Percentiles rank a stretch among this genome's conserved stretches.
These are phyloP conservation scores for Gossypium laxum DNA, from an alignment of 441 rosid genomes.

Conservation along the genomic window DNA sequence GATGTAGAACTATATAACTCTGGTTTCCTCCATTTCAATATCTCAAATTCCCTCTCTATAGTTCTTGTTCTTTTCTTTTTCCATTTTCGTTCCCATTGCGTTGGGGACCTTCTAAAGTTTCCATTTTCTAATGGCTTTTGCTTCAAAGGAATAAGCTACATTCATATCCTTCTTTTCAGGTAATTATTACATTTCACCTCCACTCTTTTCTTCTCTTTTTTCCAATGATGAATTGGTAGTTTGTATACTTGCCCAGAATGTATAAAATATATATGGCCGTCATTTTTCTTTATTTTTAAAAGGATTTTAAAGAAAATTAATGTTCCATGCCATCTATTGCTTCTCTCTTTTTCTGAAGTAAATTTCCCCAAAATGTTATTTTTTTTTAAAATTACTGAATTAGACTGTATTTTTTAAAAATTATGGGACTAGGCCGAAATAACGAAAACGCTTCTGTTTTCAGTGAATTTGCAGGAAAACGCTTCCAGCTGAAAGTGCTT, in stretches of 20 bases:
- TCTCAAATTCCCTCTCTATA: neutral
- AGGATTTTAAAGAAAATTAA: neutral
- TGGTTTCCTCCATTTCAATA: neutral
- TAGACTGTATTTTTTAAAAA: too few species aligned
- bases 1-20: too few species aligned
- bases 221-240: too few species aligned
- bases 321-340: neutral
- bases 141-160: slow-evolving; percentile 45
- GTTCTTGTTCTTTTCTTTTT: neutral
- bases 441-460: too few species aligned
- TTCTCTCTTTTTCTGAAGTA: neutral
- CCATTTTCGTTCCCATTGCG: neutral
- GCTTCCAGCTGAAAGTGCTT: too few species aligned
- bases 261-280: too few species aligned
- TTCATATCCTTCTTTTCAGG: slow-evolving; percentile 74
- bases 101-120: neutral
- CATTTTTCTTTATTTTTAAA: too few species aligned
- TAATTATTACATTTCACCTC: slow-evolving; percentile 15
- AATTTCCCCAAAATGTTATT: too few species aligned
- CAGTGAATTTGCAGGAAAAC: too few species aligned
- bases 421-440: too few species aligned
- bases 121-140: slow-evolving; percentile 32
- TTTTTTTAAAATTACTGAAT: too few species aligned
- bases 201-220: neutral
- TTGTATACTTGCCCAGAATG: neutral